Conservation (phyloP, 768 basidiomycete species). For the Termitomyces sp. region DNA sequence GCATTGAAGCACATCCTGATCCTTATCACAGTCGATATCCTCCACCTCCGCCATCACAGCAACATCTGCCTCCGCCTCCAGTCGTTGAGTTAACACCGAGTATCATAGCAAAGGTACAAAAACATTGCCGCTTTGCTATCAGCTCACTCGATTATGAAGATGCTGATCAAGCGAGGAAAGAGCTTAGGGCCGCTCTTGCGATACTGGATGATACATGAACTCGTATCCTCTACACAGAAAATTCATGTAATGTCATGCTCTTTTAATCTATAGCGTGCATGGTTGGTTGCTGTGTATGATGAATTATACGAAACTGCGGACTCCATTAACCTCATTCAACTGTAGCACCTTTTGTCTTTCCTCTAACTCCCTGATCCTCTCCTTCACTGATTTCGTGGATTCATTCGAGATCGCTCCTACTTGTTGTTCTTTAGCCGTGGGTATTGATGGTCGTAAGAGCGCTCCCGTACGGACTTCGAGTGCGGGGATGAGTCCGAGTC, state of each 20-base stretch:
- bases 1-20: background rate
- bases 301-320: background rate
- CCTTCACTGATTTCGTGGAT: background rate
- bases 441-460: background rate
- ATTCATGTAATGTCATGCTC: background rate
- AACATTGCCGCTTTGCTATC: conserved; percentile 89
- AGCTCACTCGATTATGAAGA: conserved; percentile 97
- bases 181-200: conserved; percentile 71
- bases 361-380: background rate
- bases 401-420: background rate
- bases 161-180: conserved; percentile 75
- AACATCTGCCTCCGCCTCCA: conserved; percentile 16
- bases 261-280: background rate
- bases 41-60: conserved; percentile 14
- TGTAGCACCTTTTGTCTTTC: background rate
- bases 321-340: background rate
- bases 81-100: conserved; percentile 53
- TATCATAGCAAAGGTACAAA: conserved; percentile 74
- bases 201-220: conserved; percentile 46
- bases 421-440: background rate
- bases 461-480: background rate
- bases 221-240: background rate
- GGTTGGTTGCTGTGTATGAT: background rate
- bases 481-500: background rate
- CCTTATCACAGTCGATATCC: conserved; percentile 3